These are phyloP conservation scores for Batkoa obscura DNA, from an alignment of 371 early-diverging fungal genomes.

Conservation along the genomic window DNA sequence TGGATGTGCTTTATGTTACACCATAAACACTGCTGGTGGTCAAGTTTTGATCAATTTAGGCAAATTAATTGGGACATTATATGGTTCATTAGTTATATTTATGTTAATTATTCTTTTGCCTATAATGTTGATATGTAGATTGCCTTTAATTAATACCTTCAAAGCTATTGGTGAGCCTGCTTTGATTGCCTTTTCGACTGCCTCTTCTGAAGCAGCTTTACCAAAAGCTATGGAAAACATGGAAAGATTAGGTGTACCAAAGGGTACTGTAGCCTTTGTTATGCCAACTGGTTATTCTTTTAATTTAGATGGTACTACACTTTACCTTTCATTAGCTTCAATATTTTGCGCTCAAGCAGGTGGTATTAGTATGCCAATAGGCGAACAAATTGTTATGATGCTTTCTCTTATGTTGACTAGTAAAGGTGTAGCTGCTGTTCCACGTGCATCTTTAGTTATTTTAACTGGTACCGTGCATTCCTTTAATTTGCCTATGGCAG, in stretches of 20 bases:
- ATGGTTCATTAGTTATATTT: constrained; percentile 34
- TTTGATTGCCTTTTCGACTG: constrained; percentile 60
- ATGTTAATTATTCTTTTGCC: constrained; percentile 35
- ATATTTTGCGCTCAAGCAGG: constrained; percentile 49
- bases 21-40: constrained; percentile 43
- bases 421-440: constrained; percentile 70
- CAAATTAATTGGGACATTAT: constrained; percentile 44
- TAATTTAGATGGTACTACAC: constrained; percentile 63
- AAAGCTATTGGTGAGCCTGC: constrained; percentile 36
- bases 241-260: constrained; percentile 47
- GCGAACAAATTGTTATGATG: constrained; percentile 46
- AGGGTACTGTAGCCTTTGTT: constrained; percentile 45
- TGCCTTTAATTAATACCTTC: constrained; percentile 33
- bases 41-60: constrained; percentile 35
- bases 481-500: constrained; percentile 33
- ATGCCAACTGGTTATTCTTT: constrained; percentile 67
- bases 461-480: constrained; percentile 25
- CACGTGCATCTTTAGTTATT: constrained; percentile 48
- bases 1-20: constrained; percentile 37
- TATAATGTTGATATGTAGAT: constrained; percentile 29
- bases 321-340: constrained; percentile 44
- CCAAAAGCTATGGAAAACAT: constrained; percentile 53
- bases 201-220: constrained; percentile 65
- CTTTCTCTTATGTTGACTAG: constrained; percentile 47
- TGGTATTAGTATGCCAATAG: constrained; percentile 25